Evolutionary conservation across 345 rosid species (phyloP), one percentile per base, ranked within the genome.

Genomic region (Microcos paniculata): DNA sequence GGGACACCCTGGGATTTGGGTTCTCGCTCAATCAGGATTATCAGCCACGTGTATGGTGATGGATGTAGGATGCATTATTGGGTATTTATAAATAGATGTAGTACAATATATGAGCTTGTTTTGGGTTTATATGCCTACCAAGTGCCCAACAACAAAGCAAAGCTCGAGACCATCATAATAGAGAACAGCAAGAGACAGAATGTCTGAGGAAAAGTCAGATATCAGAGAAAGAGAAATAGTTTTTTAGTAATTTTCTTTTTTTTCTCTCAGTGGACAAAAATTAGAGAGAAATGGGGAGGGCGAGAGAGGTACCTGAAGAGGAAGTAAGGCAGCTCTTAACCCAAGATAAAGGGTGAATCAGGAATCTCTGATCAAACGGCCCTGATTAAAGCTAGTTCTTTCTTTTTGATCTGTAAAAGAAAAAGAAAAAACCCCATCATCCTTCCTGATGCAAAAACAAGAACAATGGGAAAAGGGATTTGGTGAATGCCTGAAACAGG

Each of bases 101-200:
- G 62, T 24, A 24, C 61, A n/a, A 56, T 4, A 56, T 4, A 62
- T 31, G 21, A 53, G 12, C 26, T n/a, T n/a, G 9, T 51, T 13
- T 23, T 23, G 21, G 30, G 21, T 55, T 55, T 14, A 8, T 55
- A 55, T 55, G 21, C 10, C 8, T 55, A 15, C 62, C 56, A 18
- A 53, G 24, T 57, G 62, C 64, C 40, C 30, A 56, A 65, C 11
- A 65, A 45, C 11, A 45, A 70, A 15, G 76, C 56, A 53, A 40
- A 40, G 62, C 26, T 67, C 65, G 66, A 70, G 52, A 23, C 33
- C 21, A 16, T 73, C 43, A 73, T 66, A 68, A 73, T 26, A 35
- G 48, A 38, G 48, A 71, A 74, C 81, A 74, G 65, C 75, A 70
- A 72, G 78, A 63, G 85, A 75, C 83, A 84, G 78, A 82, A 82